A percentile compares a stretch with the other conserved stretches of the same genome.
These are phyloP conservation scores for Henckelia pumila DNA, from an alignment of 257 asterid species.

Conservation along the genomic window DNA sequence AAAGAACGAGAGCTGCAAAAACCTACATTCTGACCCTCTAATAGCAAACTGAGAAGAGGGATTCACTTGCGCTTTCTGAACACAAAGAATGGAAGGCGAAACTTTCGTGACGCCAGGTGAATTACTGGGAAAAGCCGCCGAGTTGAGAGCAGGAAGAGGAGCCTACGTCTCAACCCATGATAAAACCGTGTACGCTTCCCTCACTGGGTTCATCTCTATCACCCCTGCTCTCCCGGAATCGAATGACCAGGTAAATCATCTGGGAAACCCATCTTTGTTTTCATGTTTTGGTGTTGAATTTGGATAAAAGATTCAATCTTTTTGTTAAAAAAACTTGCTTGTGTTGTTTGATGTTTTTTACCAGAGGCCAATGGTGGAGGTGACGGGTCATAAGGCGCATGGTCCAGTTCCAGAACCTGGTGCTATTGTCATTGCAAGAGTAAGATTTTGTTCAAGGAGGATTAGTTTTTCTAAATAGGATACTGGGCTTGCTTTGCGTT, in stretches of 20 bases:
- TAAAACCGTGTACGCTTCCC: slow-evolving; percentile 62
- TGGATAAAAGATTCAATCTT: neutral
- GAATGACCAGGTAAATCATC: slow-evolving; percentile 47
- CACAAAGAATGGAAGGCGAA: slow-evolving; percentile 24
- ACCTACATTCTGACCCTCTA: neutral
- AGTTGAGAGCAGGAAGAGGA: slow-evolving; percentile 75
- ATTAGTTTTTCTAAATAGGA: neutral
- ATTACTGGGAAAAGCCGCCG: slow-evolving; percentile 63
- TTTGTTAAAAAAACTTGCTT: slow-evolving; percentile 18
- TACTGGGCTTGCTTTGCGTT: slow-evolving; percentile 9
- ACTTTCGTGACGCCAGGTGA: slow-evolving; percentile 82
- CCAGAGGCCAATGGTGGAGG: slow-evolving; percentile 80
- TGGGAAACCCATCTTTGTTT: neutral
- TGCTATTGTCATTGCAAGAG: slow-evolving; percentile 71
- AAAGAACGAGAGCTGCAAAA: too few relatives aligned
- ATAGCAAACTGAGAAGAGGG: neutral
- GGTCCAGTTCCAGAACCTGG: slow-evolving; percentile 98
- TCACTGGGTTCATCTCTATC: slow-evolving; percentile 68
- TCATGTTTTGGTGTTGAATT: neutral
- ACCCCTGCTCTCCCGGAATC: slow-evolving; percentile 49
- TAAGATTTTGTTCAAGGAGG: slow-evolving; percentile 29
- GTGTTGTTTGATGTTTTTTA: slow-evolving; percentile 23
- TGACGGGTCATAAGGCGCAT: slow-evolving; percentile 84
- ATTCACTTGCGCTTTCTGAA: neutral
- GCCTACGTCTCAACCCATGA: slow-evolving; percentile 57